Base-by-base conservation (phyloP, 1,284 basidiomycete genomes). In the Abortiporus biennis region DNA sequence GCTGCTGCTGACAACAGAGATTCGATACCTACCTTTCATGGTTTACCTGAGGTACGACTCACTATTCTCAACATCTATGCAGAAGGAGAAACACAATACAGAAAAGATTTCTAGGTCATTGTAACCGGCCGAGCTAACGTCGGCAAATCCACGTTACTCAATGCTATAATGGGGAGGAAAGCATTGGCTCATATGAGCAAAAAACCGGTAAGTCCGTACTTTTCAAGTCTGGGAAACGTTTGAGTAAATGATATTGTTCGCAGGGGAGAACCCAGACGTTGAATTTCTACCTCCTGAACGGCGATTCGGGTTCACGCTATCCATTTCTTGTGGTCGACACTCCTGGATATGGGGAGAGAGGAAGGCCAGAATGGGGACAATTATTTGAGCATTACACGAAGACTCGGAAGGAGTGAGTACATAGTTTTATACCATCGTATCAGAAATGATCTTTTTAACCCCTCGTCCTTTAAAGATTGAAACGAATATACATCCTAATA, bases 271-370 rank as follows among this genome's bases (percentile, higher is more conserved):
- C 85, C 6, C 72, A 73, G 49, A 60, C 77, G 4, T 63, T 88
- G 37, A 84, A 87, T 48, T 88, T 86, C 54, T 87, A 75, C 56
- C 69, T 74, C 32, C 72, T 85, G 16, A 81, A 80, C 3, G 50
- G 64, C 4, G 60, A 65, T 12, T 73, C 74, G 9, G 76, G 76
- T 24, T 68, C 74, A 25, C n/a, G n/a, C n/a, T n/a, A n/a, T n/a
- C n/a, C n/a, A n/a, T 66, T 85, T 20, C 55, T 86, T 16, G 62
- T 89, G 2, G 85, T 88, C 4, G 85, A 89, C 51, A 72, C 85
- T 6, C 85, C 85, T 3, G 85, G 85, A 5, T 89, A 88, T 54
- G 85, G 85, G 36, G 59, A 68, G n/a, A 69, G 83, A 42, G 85
- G 85, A 8, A 70, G 82, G 35, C 68, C 71, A 20, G 80, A 85